phyloP scores from a whole-genome alignment of 768 basidiomycete genomes.

The Leccinum uliginosum region DNA sequence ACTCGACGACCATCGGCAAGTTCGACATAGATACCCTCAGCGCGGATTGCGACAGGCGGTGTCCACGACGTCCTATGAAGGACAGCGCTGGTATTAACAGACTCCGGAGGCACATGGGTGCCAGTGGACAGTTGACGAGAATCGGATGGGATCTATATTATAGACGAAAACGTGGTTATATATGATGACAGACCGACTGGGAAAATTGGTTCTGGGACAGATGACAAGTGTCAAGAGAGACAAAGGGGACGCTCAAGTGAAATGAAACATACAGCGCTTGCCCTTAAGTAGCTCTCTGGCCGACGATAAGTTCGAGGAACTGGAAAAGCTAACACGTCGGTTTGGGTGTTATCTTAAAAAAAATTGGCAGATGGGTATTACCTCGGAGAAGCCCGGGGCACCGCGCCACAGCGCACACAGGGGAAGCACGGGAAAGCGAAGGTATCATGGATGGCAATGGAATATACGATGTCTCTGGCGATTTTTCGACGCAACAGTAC shows the following conservation, averaged over 20 bases:
- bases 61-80: constrained; percentile 71
- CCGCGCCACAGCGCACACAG: not conserved
- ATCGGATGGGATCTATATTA: not conserved
- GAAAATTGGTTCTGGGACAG: not conserved
- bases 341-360: not conserved
- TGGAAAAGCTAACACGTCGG: not conserved
- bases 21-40: constrained; percentile 65
- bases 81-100: constrained; percentile 34
- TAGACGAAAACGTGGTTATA: not conserved
- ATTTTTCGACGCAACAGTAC: not conserved
- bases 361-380: not conserved
- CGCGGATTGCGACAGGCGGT: constrained; percentile 64
- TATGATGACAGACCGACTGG: not conserved
- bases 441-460: not conserved
- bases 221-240: not conserved
- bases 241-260: not conserved
- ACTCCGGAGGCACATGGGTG: constrained; percentile 11
- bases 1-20: constrained; percentile 66
- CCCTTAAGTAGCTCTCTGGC: not conserved
- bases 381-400: not conserved
- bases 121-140: not conserved
- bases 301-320: not conserved
- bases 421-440: not conserved
- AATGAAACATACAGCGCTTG: not conserved
- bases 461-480: not conserved